A percentile compares a stretch with the other conserved stretches of the same genome.
These are phyloP conservation scores for Nothomitra cinnamomea DNA, from an alignment of 2,329 filamentous ascomycete genomes.

Conservation along the genomic window DNA sequence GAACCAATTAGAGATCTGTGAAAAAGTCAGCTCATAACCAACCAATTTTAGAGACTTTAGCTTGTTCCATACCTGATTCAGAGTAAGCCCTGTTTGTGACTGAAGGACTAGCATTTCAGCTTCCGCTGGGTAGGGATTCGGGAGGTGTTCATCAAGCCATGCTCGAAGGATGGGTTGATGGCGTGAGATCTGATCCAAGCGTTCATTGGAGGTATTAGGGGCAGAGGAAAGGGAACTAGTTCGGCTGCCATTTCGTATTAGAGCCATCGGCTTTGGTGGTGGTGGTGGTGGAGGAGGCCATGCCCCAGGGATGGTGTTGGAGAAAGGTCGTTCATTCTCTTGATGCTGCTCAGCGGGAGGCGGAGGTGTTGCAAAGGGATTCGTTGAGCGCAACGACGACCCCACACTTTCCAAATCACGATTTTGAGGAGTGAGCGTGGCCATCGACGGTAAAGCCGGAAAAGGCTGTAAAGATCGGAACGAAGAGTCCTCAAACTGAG, in stretches of 20 bases:
- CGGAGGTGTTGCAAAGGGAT: constrained; percentile 2
- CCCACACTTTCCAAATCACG: not conserved
- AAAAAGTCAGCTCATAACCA: not conserved
- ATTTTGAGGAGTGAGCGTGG: constrained; percentile 5
- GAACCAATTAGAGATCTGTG: not conserved
- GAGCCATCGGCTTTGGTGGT: not conserved
- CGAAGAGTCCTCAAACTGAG: constrained; percentile 4
- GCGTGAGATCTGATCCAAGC: not conserved
- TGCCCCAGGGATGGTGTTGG: not conserved
- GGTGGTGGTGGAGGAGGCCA: constrained; percentile 1
- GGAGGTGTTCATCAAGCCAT: not conserved
- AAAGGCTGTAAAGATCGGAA: not conserved
- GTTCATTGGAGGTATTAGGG: not conserved
- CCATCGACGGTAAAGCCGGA: constrained; percentile 5
- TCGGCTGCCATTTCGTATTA: not conserved
- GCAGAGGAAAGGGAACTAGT: not conserved
- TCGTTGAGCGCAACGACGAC: not conserved
- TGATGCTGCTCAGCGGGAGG: not conserved
- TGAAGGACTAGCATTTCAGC: not conserved
- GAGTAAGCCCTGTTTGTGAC: not conserved
- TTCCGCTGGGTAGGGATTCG: not conserved
- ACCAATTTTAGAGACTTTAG: not conserved
- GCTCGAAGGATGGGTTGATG: constrained; percentile 1
- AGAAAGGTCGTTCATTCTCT: not conserved
- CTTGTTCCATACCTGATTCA: not conserved